Evolutionary conservation across 192 early-diverging fungal species (phyloP), one percentile per base, ranked within the genome.

Genomic region (Podila horticola): DNA sequence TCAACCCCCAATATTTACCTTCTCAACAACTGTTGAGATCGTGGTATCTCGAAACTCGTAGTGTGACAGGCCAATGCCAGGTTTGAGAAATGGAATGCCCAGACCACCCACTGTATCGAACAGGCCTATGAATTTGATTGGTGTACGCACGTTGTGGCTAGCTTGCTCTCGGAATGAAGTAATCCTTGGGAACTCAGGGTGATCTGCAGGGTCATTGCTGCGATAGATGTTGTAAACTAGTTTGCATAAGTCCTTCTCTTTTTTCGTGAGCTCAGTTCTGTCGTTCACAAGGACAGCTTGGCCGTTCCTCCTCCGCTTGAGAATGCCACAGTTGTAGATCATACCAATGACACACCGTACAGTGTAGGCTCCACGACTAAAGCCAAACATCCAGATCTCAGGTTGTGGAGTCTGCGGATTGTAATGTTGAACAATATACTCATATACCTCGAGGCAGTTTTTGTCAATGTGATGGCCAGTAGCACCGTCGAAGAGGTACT

Each of bases 381-480:
- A 58, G 17, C 74, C 74, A 30, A 75, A 69, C 72, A 75, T 81
- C 73, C 59, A 93, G 69, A 69, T 84, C 76, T 58, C 89, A 12
- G 36, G 58, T 4, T 30, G 9, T 45, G 15, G 19, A 51, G 62
- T 11, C 4, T 41, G 38, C 12, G 20, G 22, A 1, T 22, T 66
- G 64, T 58, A 69, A 29, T 60, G 19, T 45, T 58, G n/a, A 13
- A 60, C 67, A 69, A 69, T 69, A 57, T 69, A 69, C 41, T 30
- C 17, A 24, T 69, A 69, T 58, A 69, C 34, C 45, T 60, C 38
- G 58, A 69, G 34, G 41, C 67, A 69, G 58, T 59, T 19, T 13
- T 17, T 5, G n/a, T 13, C 67, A 29, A 69, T 36, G 67, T 69
- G 57, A 28, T 7, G 28, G 57, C 38, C 67, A 17, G 58, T 30